Evolutionary conservation across 1,139 yeast species (phyloP), one percentile per base, ranked within the genome.

Genomic region (Suhomyces coccinellae): DNA sequence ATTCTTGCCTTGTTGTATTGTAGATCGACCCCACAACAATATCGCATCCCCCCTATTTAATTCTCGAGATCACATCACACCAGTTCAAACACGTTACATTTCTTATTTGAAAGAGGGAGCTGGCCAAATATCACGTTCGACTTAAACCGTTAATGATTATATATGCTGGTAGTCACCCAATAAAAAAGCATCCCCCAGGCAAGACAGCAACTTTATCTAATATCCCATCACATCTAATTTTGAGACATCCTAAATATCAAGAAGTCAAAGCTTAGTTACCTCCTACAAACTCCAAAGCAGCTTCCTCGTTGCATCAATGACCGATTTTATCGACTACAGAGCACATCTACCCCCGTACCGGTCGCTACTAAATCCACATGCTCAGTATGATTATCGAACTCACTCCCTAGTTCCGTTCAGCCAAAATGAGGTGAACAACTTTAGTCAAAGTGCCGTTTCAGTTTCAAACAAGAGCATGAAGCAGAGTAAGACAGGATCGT

Each of bases 281-380:
- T 17, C 4, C 20, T 6, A 2, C 24, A 20, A 2, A 20, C 24
- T 20, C 8, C 24, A 20, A 4, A 20, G 24, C 24, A 20, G 8
- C 24, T 20, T 20, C 2, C 8, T 4, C 24, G 29, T 11, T 26
- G n/a, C 29, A 26, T 10, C 6, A 10, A 45, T 41, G 48, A 38
- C 41, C 10, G 49, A 43, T 9, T 33, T 36, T 11, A 29, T 46
- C 27, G 77, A 71, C 52, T 70, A 61, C 51, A 68, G 60, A 32
- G 52, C 58, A 35, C 65, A 72, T 53, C 61, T 74, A 31, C 79
- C 79, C 15, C 71, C 79, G 3, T 74, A 74, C 54, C 62, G 79
- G 36, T 72, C 77, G 22, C 62, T 74, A 17, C 57, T 74, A 16
- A 68, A 62, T 40, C 79, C 79, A 2, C 63, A 61, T 45, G 70